Percentiles rank a stretch among this genome's conserved stretches.
phyloP scores from a whole-genome alignment of 2,329 filamentous ascomycete genomes.

The Penicillium aurantiogriseum region DNA sequence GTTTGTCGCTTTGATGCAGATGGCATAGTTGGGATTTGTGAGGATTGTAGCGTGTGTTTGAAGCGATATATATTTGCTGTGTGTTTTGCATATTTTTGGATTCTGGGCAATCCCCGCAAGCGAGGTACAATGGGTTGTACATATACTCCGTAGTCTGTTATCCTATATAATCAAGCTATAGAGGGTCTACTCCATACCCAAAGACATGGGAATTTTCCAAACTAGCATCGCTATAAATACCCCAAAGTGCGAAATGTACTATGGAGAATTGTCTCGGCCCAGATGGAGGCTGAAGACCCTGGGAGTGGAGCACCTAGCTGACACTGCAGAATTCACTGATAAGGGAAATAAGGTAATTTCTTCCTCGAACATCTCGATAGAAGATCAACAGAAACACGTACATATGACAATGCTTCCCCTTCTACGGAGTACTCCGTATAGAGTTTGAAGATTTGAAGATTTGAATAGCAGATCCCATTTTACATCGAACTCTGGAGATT shows the following conservation, averaged over 20 bases:
- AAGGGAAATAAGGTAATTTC: not conserved
- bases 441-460: too few species aligned
- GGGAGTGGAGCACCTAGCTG: not conserved
- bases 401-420: not conserved
- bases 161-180: not conserved
- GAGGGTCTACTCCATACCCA: not conserved
- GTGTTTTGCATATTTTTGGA: too few species aligned
- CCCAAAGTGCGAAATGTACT: not conserved
- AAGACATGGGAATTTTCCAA: not conserved
- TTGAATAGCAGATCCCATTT: not conserved
- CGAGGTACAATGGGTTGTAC: too few species aligned
- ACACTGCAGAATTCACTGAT: not conserved
- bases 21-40: not conserved
- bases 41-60: not conserved
- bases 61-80: not conserved
- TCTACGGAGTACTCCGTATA: too few species aligned
- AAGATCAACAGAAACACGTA: not conserved
- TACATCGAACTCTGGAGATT: not conserved
- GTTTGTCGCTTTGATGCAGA: not conserved
- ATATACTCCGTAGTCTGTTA: too few species aligned
- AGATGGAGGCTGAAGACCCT: slow-evolving; percentile 1
- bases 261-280: not conserved
- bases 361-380: not conserved
- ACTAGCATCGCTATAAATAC: not conserved
- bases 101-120: too few species aligned